Base-by-base conservation (phyloP, 2,329 filamentous ascomycete species). In the Claviceps digitariae region DNA sequence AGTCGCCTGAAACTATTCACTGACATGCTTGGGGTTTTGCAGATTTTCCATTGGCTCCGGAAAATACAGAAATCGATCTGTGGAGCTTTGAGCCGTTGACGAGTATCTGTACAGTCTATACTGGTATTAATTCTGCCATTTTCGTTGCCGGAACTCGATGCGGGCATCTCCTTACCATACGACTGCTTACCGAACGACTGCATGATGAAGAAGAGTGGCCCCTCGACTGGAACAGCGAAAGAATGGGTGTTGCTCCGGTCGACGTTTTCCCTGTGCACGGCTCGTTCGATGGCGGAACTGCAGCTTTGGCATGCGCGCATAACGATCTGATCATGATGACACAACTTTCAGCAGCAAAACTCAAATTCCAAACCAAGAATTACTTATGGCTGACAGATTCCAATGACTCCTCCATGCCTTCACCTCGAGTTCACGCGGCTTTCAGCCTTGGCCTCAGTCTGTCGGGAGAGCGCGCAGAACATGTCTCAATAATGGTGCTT, bases 341-440 rank as follows among this genome's bases (percentile, higher is more conserved):
- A 21, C 64, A 69, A 31, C 68, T 67, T 45, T 68, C 67, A 17
- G 53, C 56, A 36, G 48, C 50, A 20, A 44, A 58, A 13, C 57
- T 57, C 7, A 62, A 56, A 23, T 75, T 74, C 52, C 63, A 66
- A 48, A 62, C 64, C 2, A 77, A 72, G 55, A 64, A 70, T 13
- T 68, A 68, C 48, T 68, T 83, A 15, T 79, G 75, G 71, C 67
- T 75, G 1, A 75, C 75, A 2, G 76, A 81, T 58, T 69, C 69
- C 1, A 69, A 69, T 36, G 72, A 79, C 45, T 62, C 68, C 8
- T 72, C 68, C 36, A 67, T 75, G 57, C 61, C 66, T 9, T 70
- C 76, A 4, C 74, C 77, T 2, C 67, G 68, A 2, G 68, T 83
- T 12, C 73, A 74, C 51, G 74, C 73, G 1, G 70, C 74, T 4